phyloP scores from a whole-genome alignment of 805 yeast species.

The Wickerhamomyces rabaulensis region DNA sequence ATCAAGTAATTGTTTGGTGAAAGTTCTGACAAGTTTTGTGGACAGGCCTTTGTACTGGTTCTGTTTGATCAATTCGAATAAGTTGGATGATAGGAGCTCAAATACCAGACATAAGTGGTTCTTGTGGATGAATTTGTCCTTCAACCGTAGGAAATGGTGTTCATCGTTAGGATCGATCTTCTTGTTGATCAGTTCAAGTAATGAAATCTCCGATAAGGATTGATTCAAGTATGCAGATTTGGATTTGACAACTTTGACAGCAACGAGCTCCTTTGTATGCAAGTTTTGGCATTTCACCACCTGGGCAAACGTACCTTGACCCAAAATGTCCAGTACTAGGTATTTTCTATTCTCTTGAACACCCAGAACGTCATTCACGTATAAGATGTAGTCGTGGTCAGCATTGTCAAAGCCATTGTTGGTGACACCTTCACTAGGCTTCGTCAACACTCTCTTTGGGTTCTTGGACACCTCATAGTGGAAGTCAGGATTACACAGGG shows the following conservation, averaged over 20 bases:
- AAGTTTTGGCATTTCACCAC: conserved; percentile 87
- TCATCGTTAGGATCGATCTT: conserved; percentile 65
- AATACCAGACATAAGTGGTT: conserved; percentile 91
- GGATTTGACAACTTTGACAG: conserved; percentile 91
- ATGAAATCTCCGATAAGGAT: conserved; percentile 82
- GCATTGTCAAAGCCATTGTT: conserved; percentile 86
- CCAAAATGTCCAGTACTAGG: conserved; percentile 83
- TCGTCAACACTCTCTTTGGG: conserved; percentile 88
- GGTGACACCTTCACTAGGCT: conserved; percentile 77
- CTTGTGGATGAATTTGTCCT: conserved; percentile 87
- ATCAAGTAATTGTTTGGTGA: conserved; percentile 77
- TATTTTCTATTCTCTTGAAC: conserved; percentile 80
- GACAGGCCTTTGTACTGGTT: conserved; percentile 90
- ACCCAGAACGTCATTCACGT: conserved; percentile 92
- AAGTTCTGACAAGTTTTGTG: conserved; percentile 69
- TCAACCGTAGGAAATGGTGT: conserved; percentile 69
- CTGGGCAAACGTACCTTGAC: conserved; percentile 98
- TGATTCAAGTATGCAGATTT: conserved; percentile 89
- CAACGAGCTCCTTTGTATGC: conserved; percentile 70
- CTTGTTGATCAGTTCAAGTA: conserved; percentile 74
- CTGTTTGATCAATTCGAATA: conserved; percentile 87
- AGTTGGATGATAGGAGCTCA: conserved; percentile 80
- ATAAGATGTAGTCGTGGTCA: conserved; percentile 84
- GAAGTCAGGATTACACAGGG: conserved; percentile 80
- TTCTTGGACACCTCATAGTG: conserved; percentile 79